Percentiles rank a stretch among this genome's conserved stretches.
Conservation (phyloP, 805 yeast species). For the Vanderwaltozyma verrucispora region DNA sequence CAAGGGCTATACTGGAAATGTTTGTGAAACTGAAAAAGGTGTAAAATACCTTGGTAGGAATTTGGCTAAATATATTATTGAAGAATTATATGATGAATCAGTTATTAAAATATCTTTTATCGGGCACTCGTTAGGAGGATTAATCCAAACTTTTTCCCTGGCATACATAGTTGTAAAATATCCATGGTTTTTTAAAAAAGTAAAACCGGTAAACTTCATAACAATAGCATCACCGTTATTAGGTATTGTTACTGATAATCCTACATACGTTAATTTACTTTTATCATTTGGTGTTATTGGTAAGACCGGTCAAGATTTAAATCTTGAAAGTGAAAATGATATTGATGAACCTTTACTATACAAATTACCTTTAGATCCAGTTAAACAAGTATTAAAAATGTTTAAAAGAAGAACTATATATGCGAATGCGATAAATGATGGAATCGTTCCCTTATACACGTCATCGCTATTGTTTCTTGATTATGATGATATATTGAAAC, state of each 20-base stretch:
- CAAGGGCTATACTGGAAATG: conserved; percentile 59
- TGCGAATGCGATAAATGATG: conserved; percentile 71
- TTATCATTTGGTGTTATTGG: conserved; percentile 70
- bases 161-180: conserved; percentile 59
- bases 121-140: conserved; percentile 75
- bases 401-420: conserved; percentile 61
- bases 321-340: conserved; percentile 38
- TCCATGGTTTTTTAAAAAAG: conserved; percentile 54
- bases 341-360: conserved; percentile 44
- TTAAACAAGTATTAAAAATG: conserved; percentile 40
- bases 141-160: conserved; percentile 66
- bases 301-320: conserved; percentile 69
- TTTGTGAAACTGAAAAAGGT: conserved; percentile 72
- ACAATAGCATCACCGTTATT: conserved; percentile 66
- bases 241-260: conserved; percentile 72
- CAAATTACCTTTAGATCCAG: conserved; percentile 55
- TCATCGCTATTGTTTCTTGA: conserved; percentile 60
- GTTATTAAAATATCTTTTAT: conserved; percentile 55
- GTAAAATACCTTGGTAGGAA: conserved; percentile 62
- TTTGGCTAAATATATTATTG: conserved; percentile 54
- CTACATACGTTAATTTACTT: conserved; percentile 59
- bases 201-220: conserved; percentile 57
- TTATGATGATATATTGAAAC: conserved; percentile 38
- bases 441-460: conserved; percentile 71
- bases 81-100: conserved; percentile 34